Base-by-base conservation (phyloP, 2,329 filamentous ascomycete genomes). In the Diaporthe ilicicola region DNA sequence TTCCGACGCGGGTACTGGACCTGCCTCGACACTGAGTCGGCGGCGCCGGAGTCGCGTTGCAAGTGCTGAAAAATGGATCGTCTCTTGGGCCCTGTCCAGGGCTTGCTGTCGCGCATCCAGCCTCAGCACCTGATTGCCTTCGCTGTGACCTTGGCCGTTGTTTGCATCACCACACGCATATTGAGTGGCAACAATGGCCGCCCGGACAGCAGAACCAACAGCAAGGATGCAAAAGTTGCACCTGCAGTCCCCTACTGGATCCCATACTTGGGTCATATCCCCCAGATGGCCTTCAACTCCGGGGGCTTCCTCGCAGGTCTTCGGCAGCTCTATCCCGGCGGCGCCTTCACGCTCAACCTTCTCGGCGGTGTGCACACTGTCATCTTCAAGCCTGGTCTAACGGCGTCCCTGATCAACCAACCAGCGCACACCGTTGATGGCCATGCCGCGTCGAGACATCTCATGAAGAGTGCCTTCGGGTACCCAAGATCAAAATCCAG, bases 201-300 rank as follows among this genome's bases (percentile, higher is more conserved):
- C 9, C 22, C 69, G 17, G 32, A 29, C 29, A 15, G 22, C 34
- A 32, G 9, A 13, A 19, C 62, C 2, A 44, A 46, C 8, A 51
- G 34, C 17, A 46, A 55, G n/a, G 65, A 53, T 9, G 66, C 69
- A 2, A 67, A 48, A 8, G 19, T 27, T 13, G 55, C 65, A 15
- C 71, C 71, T 29, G 56, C 70, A 17, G 69, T 73, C 4, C 77
- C 79, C 3, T 81, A 79, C 64, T 82, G 79, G 79, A 59, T 83
- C 1, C 82, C 82, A 0, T 76, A 79, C 17, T 48, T 83, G 6
- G 81, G 81, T 17, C 81, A 83, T 53, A 74, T 77, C 15, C 78
- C 80, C 1, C 79, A 78, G 50, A 75, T 83, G 71, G 72, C 74
- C 24, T 65, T 78, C 59, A 75, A 75, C 71, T 72, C 74, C n/a